Base-by-base conservation (phyloP, 441 rosid species). In the Adansonia madagascariensis region DNA sequence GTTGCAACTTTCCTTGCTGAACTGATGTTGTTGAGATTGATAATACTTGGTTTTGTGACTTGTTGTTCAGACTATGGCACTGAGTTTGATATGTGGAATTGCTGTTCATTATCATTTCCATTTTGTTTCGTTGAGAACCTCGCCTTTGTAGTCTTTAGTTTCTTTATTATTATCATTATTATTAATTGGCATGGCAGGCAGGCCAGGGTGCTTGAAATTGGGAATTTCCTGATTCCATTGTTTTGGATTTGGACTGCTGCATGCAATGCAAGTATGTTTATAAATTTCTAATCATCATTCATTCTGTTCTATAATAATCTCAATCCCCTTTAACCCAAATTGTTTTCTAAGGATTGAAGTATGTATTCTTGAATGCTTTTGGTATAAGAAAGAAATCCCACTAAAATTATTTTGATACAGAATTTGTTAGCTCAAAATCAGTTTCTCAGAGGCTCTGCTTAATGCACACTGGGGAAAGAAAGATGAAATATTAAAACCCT, bases 11-110 rank as follows among this genome's bases (percentile, higher is more conserved):
- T 27, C 60, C 22, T 3, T 27, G 60, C 8, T 50, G 74, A 50
- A 50, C 20, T 27, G 22, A 70, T 27, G 8, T 8, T 50, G 43
- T 8, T 70, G 15, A 14, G 60, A 46, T 15, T 50, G 35, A 44
- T 15, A 67, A 44, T 46, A 50, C 41, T 70, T 31, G 5, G 74
- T 70, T 66, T 39, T 41, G 1, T 50, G 59, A 9, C 27, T 50
- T 69, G 59, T 69, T 49, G 8, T 50, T 69, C 73, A 8, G 22
- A 49, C 14, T 14, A 49, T 69, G 20, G 59, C 44, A 49, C 44
- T 14, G 57, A 27, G 24, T 14, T 70, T 50, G 43, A 46, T 10
- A 27, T 15, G 15, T 70, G 59, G 60, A 49, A 24, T 50, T 70
- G 46, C 22, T 8, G 20, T 62, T 62, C 35, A 1, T 69, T 47